phyloP scores from a whole-genome alignment of 176 grass and related monocot species.

The Raddia guianensis region DNA sequence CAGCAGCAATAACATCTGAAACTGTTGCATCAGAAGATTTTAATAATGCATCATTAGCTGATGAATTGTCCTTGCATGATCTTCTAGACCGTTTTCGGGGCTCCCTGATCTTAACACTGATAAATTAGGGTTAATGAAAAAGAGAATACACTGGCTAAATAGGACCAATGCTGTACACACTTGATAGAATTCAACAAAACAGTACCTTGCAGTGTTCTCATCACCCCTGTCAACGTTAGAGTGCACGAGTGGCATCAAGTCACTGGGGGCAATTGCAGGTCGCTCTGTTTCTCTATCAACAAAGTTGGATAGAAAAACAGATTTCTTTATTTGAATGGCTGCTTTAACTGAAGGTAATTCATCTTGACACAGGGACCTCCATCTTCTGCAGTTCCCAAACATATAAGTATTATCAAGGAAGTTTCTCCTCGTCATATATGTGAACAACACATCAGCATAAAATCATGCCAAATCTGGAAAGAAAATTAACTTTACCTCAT shows the following conservation, averaged over 20 bases:
- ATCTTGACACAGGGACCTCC: conserved; percentile 59
- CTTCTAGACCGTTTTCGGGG: conserved; percentile 30
- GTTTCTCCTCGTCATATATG: neutral
- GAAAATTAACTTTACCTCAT: conserved; percentile 58
- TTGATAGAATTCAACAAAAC: neutral
- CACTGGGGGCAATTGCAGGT: conserved; percentile 71
- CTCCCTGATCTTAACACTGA: conserved; percentile 37
- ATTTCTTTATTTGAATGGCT: conserved; percentile 67
- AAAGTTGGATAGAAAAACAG: conserved; percentile 81
- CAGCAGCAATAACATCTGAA: neutral
- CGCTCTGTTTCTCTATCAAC: conserved; percentile 81
- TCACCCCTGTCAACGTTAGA: conserved; percentile 36
- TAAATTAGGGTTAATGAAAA: neutral
- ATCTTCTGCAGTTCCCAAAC: conserved; percentile 46
- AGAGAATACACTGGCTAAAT: neutral
- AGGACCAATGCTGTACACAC: neutral
- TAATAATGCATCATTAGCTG: neutral
- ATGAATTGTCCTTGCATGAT: neutral
- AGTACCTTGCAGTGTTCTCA: conserved; percentile 59
- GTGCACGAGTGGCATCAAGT: conserved; percentile 57
- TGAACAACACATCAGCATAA: conserved; percentile 21
- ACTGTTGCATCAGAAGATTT: conserved; percentile 10
- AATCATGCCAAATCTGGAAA: conserved; percentile 23
- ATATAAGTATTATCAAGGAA: conserved; percentile 33
- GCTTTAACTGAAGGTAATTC: conserved; percentile 53